Percentiles rank a stretch among this genome's conserved stretches.
phyloP scores from a whole-genome alignment of 371 early-diverging fungal species.

The Phascolomyces articulosus region DNA sequence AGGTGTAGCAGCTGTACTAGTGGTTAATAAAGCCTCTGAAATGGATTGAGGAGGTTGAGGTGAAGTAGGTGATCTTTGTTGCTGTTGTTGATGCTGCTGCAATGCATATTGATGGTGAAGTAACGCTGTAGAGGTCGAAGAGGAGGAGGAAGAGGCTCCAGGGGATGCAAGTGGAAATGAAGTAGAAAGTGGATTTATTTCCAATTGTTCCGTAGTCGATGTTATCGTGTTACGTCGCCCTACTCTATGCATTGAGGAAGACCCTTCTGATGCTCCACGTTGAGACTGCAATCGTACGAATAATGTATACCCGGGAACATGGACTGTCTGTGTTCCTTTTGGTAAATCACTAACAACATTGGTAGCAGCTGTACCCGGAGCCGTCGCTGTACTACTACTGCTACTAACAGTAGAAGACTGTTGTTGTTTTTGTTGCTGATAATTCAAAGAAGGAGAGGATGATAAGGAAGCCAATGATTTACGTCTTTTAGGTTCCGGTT shows the following conservation, averaged over 20 bases:
- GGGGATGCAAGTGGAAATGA: slow-evolving; percentile 1
- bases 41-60: not conserved
- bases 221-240: not conserved
- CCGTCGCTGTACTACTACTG: not conserved
- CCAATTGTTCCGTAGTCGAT: not conserved
- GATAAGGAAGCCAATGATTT: not conserved
- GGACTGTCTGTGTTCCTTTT: slow-evolving; percentile 8
- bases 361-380: not conserved
- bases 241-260: not conserved
- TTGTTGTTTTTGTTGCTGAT: slow-evolving; percentile 5
- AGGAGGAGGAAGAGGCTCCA: not conserved
- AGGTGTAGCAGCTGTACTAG: too few relatives aligned
- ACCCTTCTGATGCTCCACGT: not conserved
- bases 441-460: not conserved
- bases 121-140: not conserved
- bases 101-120: slow-evolving; percentile 1
- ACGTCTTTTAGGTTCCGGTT: not conserved
- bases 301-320: not conserved
- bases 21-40: too few relatives aligned
- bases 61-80: not conserved
- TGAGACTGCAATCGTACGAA: not conserved
- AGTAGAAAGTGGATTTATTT: not conserved
- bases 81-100: not conserved
- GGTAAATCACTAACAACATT: not conserved
- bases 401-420: not conserved